Evolutionary conservation across 441 rosid species (phyloP), one percentile per base, ranked within the genome.

Genomic region (Biscutella laevigata): DNA sequence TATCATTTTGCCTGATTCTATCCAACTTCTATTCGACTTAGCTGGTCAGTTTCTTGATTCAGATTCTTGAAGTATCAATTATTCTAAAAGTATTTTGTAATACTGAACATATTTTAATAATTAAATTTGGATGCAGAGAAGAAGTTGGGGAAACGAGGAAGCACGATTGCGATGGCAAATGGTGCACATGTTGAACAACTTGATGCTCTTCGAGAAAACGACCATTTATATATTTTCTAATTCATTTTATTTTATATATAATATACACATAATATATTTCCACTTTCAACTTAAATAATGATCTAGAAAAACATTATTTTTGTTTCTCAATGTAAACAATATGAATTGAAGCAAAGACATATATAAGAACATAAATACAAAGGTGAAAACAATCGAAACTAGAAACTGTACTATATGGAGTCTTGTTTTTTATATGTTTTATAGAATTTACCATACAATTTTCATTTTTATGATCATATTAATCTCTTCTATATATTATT

Each of bases 11-110:
- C 91, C 94, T 5, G 59, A 76, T 42, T 68, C 94, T 43, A 67
- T 77, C 13, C 78, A 80, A 47, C 88, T 79, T 22, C 92, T 92
- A 15, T 66, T 82, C 64, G 64, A 55, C 59, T 13, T 86, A 70
- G 88, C 96, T 70, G 95, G 95, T 86, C 74, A 57, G 67, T 75
- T 57, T n/a, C n/a, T n/a, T n/a, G n/a, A n/a, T n/a, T n/a, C n/a
- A n/a, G n/a, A n/a, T n/a, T n/a, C n/a, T n/a, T n/a, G n/a, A n/a
- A n/a, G n/a, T n/a, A n/a, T n/a, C n/a, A n/a, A n/a, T n/a, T n/a
- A n/a, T n/a, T n/a, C n/a, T n/a, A n/a, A n/a, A n/a, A n/a, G n/a
- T 17, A 9, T 17, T 22, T 38, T 4, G n/a, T 17, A 37, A 7
- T 37, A 7, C 4, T 0, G 2, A 24, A 7, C 32, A 7, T 4